phyloP scores from a whole-genome alignment of 164 flowering plant species.

The Vitis rupestris region DNA sequence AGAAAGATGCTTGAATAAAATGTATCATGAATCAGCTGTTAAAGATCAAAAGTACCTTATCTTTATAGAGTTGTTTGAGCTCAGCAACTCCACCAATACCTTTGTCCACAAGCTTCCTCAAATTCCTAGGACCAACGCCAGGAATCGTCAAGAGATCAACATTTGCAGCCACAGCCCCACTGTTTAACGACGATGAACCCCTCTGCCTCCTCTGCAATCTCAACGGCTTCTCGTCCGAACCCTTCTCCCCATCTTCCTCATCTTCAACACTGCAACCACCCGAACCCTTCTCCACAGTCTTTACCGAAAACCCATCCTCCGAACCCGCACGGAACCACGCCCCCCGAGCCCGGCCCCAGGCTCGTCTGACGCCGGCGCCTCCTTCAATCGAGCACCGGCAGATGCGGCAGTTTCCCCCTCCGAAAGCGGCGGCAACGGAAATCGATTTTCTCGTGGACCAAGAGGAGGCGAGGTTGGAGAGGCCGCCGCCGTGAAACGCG shows the following conservation, averaged over 20 bases:
- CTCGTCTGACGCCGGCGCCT: conserved; percentile 17
- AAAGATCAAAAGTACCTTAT: conserved; percentile 54
- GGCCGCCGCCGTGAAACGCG: conserved; percentile 11
- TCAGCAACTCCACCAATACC: conserved; percentile 86
- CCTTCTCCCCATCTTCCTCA: conserved; percentile 10
- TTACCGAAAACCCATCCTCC: conserved; percentile 24
- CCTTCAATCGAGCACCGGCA: conserved; percentile 25
- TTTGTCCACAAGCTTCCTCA: conserved; percentile 87
- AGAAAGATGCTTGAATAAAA: background rate
- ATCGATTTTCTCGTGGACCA: conserved; percentile 4
- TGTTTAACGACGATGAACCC: conserved; percentile 16
- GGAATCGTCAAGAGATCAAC: conserved; percentile 93
- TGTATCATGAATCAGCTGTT: background rate
- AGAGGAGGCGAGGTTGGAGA: conserved; percentile 10
- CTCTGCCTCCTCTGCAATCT: conserved; percentile 48
- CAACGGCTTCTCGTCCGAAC: conserved; percentile 20
- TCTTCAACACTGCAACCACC: conserved; percentile 5
- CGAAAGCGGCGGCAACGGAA: background rate
- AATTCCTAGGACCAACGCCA: conserved; percentile 92
- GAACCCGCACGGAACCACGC: conserved; percentile 40
- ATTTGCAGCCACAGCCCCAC: conserved; percentile 23
- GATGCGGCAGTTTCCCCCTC: conserved; percentile 5
- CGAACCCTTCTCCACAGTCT: conserved; percentile 18
- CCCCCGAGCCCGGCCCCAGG: conserved; percentile 35
- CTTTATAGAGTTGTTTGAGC: conserved; percentile 80